Evolutionary conservation across 2,329 filamentous ascomycete genomes (phyloP).

Genomic region (Penicillium sp.): DNA sequence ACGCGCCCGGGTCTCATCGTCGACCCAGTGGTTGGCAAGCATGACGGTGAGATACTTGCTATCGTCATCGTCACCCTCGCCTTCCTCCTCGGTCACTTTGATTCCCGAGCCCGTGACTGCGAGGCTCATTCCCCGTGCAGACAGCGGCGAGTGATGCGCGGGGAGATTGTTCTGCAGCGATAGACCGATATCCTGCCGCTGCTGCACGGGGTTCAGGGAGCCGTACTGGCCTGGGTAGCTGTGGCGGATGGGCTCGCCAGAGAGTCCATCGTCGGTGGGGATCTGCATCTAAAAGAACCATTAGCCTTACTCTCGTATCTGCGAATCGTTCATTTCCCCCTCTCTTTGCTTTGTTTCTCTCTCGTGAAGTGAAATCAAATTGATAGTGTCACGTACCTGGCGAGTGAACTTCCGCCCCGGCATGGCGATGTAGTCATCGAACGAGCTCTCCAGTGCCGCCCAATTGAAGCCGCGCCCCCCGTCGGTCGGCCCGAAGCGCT

Average conservation of each 20-base stretch:
- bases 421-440: slow-evolving; percentile 42
- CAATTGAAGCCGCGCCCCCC: slow-evolving; percentile 43
- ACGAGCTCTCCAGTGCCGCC: slow-evolving; percentile 36
- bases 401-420: slow-evolving; percentile 5
- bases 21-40: background rate
- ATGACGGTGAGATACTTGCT: background rate
- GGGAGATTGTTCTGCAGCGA: slow-evolving; percentile 1
- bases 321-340: background rate
- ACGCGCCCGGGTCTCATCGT: background rate
- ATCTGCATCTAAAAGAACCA: slow-evolving; percentile 1
- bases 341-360: background rate
- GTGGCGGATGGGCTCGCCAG: background rate
- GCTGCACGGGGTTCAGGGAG: slow-evolving; percentile 9
- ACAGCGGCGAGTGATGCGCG: slow-evolving; percentile 4
- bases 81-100: background rate
- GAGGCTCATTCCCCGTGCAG: no score
- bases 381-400: background rate
- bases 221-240: slow-evolving; percentile 8
- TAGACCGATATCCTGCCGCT: slow-evolving; percentile 6
- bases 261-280: background rate
- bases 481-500: slow-evolving; percentile 38
- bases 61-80: background rate
- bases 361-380: background rate
- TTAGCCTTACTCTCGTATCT: background rate
- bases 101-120: no score